Evolutionary conservation across 257 asterid genomes (phyloP), one percentile per base, ranked within the genome.

Genomic region (Forsythia viridissima): DNA sequence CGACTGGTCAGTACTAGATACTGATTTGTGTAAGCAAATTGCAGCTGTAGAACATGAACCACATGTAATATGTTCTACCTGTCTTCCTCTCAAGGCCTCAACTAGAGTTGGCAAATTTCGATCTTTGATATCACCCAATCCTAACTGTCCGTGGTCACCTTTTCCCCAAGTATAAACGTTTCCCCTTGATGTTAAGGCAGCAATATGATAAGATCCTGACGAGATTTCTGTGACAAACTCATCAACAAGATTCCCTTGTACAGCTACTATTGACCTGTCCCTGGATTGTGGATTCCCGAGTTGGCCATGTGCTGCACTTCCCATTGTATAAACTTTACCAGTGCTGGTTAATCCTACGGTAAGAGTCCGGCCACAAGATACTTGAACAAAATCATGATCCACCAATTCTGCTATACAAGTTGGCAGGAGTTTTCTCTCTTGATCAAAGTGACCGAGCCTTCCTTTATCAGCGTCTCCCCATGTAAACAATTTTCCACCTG

Each of bases 391-490:
- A 79, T 84, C 87, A n/a, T 80, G 84, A 38, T 84, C 91, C 55
- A 82, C 85, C 34, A 88, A 88, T 73, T 75, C 77, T 15, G 79
- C 76, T 13, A 88, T 86, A 76, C 91, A 76, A 52, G 88, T 84
- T 13, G 91, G 91, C 30, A 55, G 70, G 67, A 86, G 88, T 78
- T 74, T 85, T 71, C 67, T 75, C 43, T 71, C 88, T 68, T 73
- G 85, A 76, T 84, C 89, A 63, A 80, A 76, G 77, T 88, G 91
- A 5, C 91, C 91, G 7, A 88, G 85, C 77, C 71, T 77, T 70
- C 91, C 88, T 76, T 84, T 86, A 82, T 88, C 91, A 39, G 84
- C 91, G 5, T 88, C 91, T 44, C 91, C 91, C 91, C 89, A 88
- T 7, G 91, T 85, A 76, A 84, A 88, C 76, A 88, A 76, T 57